Percentiles rank a stretch among this genome's conserved stretches.
Evolutionary conservation across 208 protist species (phyloP).

Genomic region (Crithidia expoeki): DNA sequence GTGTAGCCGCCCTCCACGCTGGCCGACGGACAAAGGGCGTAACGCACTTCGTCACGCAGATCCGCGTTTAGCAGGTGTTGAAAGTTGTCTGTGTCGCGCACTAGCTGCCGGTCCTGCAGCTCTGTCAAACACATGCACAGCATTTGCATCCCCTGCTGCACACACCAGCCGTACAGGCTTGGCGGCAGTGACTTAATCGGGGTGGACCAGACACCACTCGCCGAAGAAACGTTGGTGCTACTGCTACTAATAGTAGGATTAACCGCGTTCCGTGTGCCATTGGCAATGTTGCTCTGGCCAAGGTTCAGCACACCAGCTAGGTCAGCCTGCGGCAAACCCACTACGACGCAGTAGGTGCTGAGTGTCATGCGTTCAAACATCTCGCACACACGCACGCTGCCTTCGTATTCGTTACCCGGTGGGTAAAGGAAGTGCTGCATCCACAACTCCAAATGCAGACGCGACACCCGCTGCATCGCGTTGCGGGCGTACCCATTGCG

Average conservation of each 20-base stretch:
- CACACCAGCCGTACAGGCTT: constrained; percentile 53
- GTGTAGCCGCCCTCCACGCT: constrained; percentile 25
- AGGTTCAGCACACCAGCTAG: constrained; percentile 34
- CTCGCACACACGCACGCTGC: constrained; percentile 31
- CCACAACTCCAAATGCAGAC: constrained; percentile 87
- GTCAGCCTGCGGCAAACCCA: constrained; percentile 68
- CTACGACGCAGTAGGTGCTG: constrained; percentile 82
- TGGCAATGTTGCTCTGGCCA: background rate
- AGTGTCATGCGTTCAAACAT: constrained; percentile 75
- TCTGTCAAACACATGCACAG: constrained; percentile 42
- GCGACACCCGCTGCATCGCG: constrained; percentile 46
- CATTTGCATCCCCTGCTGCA: constrained; percentile 40
- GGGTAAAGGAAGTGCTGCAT: constrained; percentile 46
- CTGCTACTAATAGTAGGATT: no score
- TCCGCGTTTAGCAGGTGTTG: constrained; percentile 27
- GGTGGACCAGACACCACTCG: constrained; percentile 42
- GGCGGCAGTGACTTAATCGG: constrained; percentile 53
- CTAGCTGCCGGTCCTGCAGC: constrained; percentile 51
- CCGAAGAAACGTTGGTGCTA: no score
- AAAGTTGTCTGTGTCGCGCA: constrained; percentile 30
- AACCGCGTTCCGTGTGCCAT: no score
- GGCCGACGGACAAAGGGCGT: constrained; percentile 25
- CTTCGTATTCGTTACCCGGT: background rate
- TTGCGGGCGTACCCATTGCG: constrained; percentile 78
- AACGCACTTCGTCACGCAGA: constrained; percentile 28